phyloP scores from a whole-genome alignment of 2,329 filamentous ascomycete species.

The Cladophialophora immunda region DNA sequence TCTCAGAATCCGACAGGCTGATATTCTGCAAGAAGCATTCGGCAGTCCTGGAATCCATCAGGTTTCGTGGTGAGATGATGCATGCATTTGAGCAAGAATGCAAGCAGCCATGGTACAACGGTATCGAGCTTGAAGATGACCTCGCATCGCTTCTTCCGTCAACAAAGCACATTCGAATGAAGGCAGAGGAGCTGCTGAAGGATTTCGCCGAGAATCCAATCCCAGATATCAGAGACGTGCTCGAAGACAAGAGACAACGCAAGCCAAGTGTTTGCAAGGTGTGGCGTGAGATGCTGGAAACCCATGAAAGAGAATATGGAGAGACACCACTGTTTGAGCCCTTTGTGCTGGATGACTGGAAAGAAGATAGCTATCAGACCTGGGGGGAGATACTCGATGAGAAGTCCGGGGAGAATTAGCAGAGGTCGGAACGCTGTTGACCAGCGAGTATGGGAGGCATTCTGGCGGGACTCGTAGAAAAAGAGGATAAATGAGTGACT shows the following conservation, averaged over 20 bases:
- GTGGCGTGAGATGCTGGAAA: not conserved
- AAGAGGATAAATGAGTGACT: too few relatives aligned
- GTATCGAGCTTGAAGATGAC: slow-evolving; percentile 4
- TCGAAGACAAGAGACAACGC: not conserved
- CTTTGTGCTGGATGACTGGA: not conserved
- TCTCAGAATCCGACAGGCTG: slow-evolving; percentile 6
- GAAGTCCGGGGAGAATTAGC: not conserved
- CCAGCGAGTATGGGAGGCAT: not conserved
- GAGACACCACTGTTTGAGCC: not conserved
- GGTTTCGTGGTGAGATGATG: slow-evolving; percentile 19
- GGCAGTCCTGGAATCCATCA: slow-evolving; percentile 27
- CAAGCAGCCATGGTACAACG: slow-evolving; percentile 1
- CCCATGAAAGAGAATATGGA: not conserved
- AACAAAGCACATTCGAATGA: slow-evolving; percentile 13
- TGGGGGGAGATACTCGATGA: not conserved
- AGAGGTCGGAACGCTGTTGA: not conserved
- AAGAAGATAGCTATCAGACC: not conserved
- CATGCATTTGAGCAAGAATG: slow-evolving; percentile 22
- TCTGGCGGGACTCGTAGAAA: not conserved
- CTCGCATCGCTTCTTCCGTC: slow-evolving; percentile 7
- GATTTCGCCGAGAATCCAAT: slow-evolving; percentile 20
- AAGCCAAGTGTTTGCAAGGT: not conserved
- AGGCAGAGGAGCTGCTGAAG: slow-evolving; percentile 18
- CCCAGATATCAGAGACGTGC: slow-evolving; percentile 4
- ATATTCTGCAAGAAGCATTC: slow-evolving; percentile 19